Conservation (phyloP, 73 alveolate species). For the Paramecium biaurelia region DNA sequence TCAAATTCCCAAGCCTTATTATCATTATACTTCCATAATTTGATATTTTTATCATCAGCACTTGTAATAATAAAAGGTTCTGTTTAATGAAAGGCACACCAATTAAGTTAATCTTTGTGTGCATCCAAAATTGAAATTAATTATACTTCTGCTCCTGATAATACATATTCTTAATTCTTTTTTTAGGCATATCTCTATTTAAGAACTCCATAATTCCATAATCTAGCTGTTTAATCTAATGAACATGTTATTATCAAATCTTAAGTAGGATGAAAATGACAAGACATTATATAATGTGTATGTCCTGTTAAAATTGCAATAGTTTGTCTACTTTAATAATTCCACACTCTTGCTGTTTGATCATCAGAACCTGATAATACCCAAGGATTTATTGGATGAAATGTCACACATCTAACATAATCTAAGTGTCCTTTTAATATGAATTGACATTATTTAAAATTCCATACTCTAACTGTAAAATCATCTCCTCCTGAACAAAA, state of each 20-base stretch:
- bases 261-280: constrained; percentile 95
- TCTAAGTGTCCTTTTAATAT: constrained; percentile 95
- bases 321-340: constrained; percentile 91
- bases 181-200: constrained; percentile 1
- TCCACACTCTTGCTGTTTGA: constrained; percentile 93
- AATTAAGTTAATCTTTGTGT: constrained; percentile 90
- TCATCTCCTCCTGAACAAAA: constrained; percentile 99
- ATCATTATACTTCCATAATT: constrained; percentile 87
- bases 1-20: constrained; percentile 90
- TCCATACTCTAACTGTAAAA: constrained; percentile 90
- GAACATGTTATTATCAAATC: constrained; percentile 95
- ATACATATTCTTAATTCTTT: constrained; percentile 29
- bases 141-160: constrained; percentile 77
- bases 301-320: constrained; percentile 96
- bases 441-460: constrained; percentile 76
- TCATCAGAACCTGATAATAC: constrained; percentile 89
- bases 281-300: constrained; percentile 98
- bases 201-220: constrained; percentile 76
- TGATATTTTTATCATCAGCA: constrained; percentile 87
- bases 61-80: constrained; percentile 78
- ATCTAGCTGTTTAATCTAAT: constrained; percentile 95
- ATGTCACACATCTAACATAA: constrained; percentile 96
- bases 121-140: constrained; percentile 91
- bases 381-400: constrained; percentile 99
- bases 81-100: constrained; percentile 90